Evolutionary conservation across 768 basidiomycete genomes (phyloP).

Genomic region (Kockovaella imperatae): DNA sequence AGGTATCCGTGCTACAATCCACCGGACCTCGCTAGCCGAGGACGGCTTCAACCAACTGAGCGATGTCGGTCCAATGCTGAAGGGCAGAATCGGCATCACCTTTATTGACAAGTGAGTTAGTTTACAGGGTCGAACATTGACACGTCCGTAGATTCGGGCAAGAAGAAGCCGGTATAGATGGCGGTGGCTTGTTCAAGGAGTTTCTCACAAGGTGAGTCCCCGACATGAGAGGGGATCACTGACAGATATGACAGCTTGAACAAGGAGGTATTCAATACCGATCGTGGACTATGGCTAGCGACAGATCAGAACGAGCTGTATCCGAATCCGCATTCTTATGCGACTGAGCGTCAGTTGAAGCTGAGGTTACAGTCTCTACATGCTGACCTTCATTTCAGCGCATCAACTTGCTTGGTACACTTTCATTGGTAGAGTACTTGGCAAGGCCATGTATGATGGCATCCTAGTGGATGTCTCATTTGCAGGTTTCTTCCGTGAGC

Average conservation of each 20-base stretch:
- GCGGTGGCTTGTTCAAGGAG: conserved; percentile 96
- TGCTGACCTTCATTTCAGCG: conserved; percentile 46
- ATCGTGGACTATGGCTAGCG: conserved; percentile 86
- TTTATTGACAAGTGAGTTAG: conserved; percentile 82
- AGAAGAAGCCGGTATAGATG: conserved; percentile 73
- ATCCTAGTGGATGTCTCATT: conserved; percentile 92
- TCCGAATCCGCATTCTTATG: conserved; percentile 86
- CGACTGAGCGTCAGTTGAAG: conserved; percentile 62
- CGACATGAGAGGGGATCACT: neutral
- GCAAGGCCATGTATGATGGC: conserved; percentile 93
- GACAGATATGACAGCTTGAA: conserved; percentile 52
- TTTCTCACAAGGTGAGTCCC: conserved; percentile 63
- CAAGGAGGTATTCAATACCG: conserved; percentile 89
- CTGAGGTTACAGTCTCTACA: neutral
- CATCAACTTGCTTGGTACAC: conserved; percentile 77
- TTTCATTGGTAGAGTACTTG: conserved; percentile 76
- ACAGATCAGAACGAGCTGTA: conserved; percentile 90
- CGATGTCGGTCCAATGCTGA: conserved; percentile 62
- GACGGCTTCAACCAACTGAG: conserved; percentile 81
- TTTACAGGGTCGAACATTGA: neutral
- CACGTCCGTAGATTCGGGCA: conserved; percentile 30
- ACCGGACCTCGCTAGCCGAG: conserved; percentile 71
- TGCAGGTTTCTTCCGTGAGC: conserved; percentile 79
- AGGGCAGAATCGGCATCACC: conserved; percentile 74
- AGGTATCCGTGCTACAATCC: conserved; percentile 49